Conservation (phyloP, 805 yeast species). For the Grigorovia transvaalensis region DNA sequence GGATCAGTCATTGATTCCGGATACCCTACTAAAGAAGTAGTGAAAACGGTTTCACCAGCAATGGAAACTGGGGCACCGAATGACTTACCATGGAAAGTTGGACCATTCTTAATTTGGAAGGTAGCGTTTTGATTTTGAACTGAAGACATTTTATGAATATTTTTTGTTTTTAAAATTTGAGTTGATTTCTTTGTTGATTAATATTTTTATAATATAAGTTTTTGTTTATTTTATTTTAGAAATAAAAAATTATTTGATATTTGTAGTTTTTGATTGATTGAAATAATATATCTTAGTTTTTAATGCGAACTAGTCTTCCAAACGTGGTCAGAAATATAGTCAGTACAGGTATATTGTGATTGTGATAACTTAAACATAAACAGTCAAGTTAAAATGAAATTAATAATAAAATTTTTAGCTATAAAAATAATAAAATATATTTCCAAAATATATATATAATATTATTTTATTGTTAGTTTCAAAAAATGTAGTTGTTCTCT, state of each 20-base stretch:
- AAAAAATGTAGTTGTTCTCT: not conserved
- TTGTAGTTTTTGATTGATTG: not conserved
- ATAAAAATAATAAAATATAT: not conserved
- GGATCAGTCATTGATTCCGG: constrained; percentile 99
- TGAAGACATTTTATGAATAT: not conserved
- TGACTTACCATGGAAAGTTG: constrained; percentile 84
- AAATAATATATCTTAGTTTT: constrained; percentile 3
- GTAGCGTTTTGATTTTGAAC: constrained; percentile 61
- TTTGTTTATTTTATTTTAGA: no score
- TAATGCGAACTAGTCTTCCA: constrained; percentile 40
- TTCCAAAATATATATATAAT: not conserved
- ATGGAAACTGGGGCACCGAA: constrained; percentile 91
- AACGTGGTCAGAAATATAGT: constrained; percentile 42
- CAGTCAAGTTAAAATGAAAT: not conserved
- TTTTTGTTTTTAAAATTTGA: not conserved
- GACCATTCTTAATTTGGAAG: constrained; percentile 83
- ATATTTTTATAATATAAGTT: no score
- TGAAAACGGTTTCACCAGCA: constrained; percentile 96
- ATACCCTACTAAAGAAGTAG: constrained; percentile 95
- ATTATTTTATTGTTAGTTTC: not conserved
- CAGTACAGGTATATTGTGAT: constrained; percentile 34
- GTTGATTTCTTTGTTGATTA: not conserved
- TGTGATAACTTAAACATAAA: constrained; percentile 26
- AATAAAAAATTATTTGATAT: no score
- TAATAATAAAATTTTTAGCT: not conserved